Evolutionary conservation across 1,284 basidiomycete genomes (phyloP), one percentile per base, ranked within the genome.

Genomic region (Cutaneotrichosporon sp.): DNA sequence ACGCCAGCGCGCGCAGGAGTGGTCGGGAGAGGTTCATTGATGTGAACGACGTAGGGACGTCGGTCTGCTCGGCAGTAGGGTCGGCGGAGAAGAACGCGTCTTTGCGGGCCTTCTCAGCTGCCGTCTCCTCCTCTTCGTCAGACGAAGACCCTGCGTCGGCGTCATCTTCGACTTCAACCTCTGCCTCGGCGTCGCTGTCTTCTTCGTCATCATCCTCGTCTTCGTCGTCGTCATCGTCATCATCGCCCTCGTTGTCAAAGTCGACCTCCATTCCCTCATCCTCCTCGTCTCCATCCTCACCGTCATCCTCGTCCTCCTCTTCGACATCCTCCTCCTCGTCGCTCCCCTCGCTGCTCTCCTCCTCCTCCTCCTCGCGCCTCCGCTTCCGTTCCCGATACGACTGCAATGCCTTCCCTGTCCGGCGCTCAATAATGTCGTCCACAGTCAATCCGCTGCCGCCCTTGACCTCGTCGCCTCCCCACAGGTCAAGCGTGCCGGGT

Each of bases 1-100:
- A 80, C 8, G 87, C 85, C 50, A 98, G 79, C 5, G 89, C 88
- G 65, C 91, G 90, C 44, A 93, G 80, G 42, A 97, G 80, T 0
- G 90, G 89, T 29, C 92, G 86, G 1, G 90, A 93, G 42, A 97
- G 82, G 69, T 88, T 88, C 84, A 93, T 88, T 25, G 83, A 81
- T 17, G 87, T 76, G 74, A 96, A 94, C 1, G 90, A 87, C 14
- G 80, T 62, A 1, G 71, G 70, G 26, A 67, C 52, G 45, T 70
- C 63, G 24, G 77, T 70, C 12, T 77, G 74, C 34, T 71, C 66
- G 39, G 76, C 60, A 5, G 67, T 61, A 26, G 68, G 65, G 54
- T 63, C 63, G 5, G 82, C 79, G 49, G 86, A 83, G 72, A 94
- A 93, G 74, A 88, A 94, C 5, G 88, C 88, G 29, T 84, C 81